phyloP scores from a whole-genome alignment of 2,329 filamentous ascomycete species.

The Pyrenophora seminiperda region DNA sequence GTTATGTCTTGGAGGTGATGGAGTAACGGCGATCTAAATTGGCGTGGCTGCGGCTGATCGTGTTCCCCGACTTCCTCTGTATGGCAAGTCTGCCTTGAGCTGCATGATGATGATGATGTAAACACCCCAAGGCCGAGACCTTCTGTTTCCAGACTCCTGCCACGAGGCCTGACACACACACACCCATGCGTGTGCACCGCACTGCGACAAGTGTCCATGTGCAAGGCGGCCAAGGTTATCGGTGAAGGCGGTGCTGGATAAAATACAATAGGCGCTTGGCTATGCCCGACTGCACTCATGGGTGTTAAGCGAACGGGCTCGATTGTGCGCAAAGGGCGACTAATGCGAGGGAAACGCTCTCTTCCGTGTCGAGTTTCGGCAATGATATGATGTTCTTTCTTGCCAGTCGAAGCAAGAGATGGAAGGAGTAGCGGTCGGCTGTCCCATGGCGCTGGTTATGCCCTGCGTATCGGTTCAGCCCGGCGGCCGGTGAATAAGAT shows the following conservation, averaged over 20 bases:
- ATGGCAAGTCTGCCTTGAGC: conserved; percentile 30
- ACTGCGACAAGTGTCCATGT: conserved; percentile 16
- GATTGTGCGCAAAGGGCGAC: conserved; percentile 9
- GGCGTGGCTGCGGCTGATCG: conserved; percentile 18
- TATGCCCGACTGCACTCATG: conserved; percentile 9
- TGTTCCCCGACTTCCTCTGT: conserved; percentile 9
- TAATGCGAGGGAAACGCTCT: conserved; percentile 12
- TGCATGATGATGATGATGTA: conserved; percentile 33
- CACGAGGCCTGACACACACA: conserved; percentile 30
- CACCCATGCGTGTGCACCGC: conserved; percentile 16
- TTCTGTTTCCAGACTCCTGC: conserved; percentile 22
- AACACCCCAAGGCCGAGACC: conserved; percentile 27
- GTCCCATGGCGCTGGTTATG: conserved; percentile 20
- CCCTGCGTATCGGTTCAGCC: conserved; percentile 21
- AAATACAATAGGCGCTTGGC: conserved; percentile 25
- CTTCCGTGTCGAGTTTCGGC: conserved; percentile 5
- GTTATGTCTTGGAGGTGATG: conserved; percentile 7
- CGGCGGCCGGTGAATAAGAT: conserved; percentile 19
- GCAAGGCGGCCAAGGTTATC: conserved; percentile 22
- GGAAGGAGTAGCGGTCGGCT: conserved; percentile 10
- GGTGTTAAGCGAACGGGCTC: conserved; percentile 14
- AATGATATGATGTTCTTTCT: conserved; percentile 4
- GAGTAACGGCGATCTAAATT: conserved; percentile 17
- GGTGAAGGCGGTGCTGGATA: conserved; percentile 21
- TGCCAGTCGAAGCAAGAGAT: neutral